A percentile compares a stretch with the other conserved stretches of the same genome.
Evolutionary conservation across 768 basidiomycete genomes (phyloP).

Genomic region (Mycena galericulata): DNA sequence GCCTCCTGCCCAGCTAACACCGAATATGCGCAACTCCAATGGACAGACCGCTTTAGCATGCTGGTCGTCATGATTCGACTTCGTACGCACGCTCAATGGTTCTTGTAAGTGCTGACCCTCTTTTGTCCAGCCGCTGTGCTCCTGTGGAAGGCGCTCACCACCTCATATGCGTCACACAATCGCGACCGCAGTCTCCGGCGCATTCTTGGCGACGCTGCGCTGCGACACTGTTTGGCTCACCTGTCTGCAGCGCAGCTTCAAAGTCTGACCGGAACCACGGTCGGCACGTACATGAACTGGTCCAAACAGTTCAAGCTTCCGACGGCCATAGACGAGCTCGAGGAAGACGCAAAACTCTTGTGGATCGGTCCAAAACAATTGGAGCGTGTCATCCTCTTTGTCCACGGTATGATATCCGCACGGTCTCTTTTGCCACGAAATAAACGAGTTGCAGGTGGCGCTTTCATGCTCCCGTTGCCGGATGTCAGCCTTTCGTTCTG

Average conservation of each 20-base stretch:
- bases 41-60: too few relatives aligned
- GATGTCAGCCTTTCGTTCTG: constrained; percentile 2
- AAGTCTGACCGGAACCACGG: constrained; percentile 36
- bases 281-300: constrained; percentile 34
- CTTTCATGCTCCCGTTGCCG: constrained; percentile 13
- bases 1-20: too few relatives aligned
- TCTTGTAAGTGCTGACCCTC: neutral
- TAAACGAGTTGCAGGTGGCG: constrained; percentile 15
- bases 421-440: neutral
- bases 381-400: constrained; percentile 48
- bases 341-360: constrained; percentile 40
- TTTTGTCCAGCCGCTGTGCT: neutral
- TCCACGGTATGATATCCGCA: constrained; percentile 47
- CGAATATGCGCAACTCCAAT: too few relatives aligned
- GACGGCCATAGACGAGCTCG: constrained; percentile 42
- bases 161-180: neutral
- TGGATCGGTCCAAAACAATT: constrained; percentile 49
- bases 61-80: too few relatives aligned
- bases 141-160: neutral
- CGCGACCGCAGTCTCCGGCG: neutral
- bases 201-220: neutral
- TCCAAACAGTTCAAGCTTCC: constrained; percentile 35
- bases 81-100: too few relatives aligned
- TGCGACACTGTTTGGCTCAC: neutral
- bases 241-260: constrained; percentile 37